Evolutionary conservation across 2,329 filamentous ascomycete genomes (phyloP), one percentile per base, ranked within the genome.

Genomic region (Lasiodiplodia sp.): DNA sequence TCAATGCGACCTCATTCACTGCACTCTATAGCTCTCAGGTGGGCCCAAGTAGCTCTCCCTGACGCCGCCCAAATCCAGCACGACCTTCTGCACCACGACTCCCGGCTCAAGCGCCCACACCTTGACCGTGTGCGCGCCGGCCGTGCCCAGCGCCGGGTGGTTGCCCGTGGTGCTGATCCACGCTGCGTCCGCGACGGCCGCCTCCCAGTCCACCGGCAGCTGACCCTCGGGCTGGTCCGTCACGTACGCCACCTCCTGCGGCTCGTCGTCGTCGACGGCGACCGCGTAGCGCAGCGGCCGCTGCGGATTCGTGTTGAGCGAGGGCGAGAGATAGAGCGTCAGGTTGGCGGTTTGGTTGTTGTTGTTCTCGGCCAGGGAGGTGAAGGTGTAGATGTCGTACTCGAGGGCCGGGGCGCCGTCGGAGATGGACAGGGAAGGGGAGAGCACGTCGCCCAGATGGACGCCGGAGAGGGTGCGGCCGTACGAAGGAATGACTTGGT

Each of bases 21-120:
- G 28, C 16, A 65, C 66, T 38, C 60, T 23, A 28, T 31, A 55
- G 37, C 85, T 87, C 81, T 87, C 86, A 0, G 86, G 86, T 4
- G 87, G 86, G 0, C 87, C 87, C 2, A 89, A 76, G 71, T 87
- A 88, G 60, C 84, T 87, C 18, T 81, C 76, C 66, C 85, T 77
- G 2, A 87, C 82, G 6, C 86, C 87, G 1, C 87, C 87, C 28
- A 88, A 72, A 71, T 89, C 81, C 8, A 89, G 71, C 1, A 89
- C 80, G 47, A 88, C 77, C 80, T 87, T 88, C 75, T 88, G 69
- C 51, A 70, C 38, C 51, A 67, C 65, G 0, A 84, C 77, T 67
- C 80, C 82, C 6, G 82, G 79, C 75, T 84, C 82, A 16, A 84
- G 75, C 8, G 82, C 73, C 82, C 82, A 84, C 18, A 85, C 60